Base-by-base conservation (phyloP, 2,329 filamentous ascomycete species). In the Fusarium duplospermum region DNA sequence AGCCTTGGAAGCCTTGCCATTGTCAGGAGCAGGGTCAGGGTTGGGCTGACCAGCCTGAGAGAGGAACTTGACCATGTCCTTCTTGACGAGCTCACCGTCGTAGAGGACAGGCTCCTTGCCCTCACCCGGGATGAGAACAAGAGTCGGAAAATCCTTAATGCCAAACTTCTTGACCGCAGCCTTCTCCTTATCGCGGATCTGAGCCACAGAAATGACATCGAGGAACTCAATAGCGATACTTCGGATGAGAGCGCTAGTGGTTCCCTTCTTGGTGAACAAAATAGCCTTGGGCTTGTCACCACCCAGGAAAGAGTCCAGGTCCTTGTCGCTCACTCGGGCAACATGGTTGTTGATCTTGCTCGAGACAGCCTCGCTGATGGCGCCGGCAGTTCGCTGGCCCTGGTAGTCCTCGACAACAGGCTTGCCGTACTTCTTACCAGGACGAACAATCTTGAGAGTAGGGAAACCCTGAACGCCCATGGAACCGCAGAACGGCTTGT, bases 381-480 rank as follows among this genome's bases (percentile, higher is more conserved):
- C 94, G 80, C 94, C 95, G n/a, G 95, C 94, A 5, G 89, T 93
- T 70, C 96, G 91, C 14, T 90, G 87, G 16, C 96, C 96, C 69
- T 96, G 89, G 84, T 99, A 99, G 81, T 98, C 95, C 82, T 98
- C 95, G 9, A 98, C 91, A 4, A 90, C 88, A 2, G 96, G 96
- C 80, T 91, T 93, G 80, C 92, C 93, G 38, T 84, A 83, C 83
- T 95, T 97, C 85, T 94, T 94, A 73, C 93, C 91, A 0, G 96
- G 96, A 24, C 91, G 92, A 62, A 98, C 91, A 57, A 97, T 96
- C 88, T 99, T 99, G 74, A 99, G 87, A 1, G 96, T 98, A 1
- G 96, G 96, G 85, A 98, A 99, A 67, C 96, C 96, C 84, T 98
- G 89, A 7, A 99, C 90, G 64, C 95, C 96, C 90, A 98, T 93